Evolutionary conservation across 164 flowering plant species (phyloP), one percentile per base, ranked within the genome.

Genomic region (Paratinospora sagittata): DNA sequence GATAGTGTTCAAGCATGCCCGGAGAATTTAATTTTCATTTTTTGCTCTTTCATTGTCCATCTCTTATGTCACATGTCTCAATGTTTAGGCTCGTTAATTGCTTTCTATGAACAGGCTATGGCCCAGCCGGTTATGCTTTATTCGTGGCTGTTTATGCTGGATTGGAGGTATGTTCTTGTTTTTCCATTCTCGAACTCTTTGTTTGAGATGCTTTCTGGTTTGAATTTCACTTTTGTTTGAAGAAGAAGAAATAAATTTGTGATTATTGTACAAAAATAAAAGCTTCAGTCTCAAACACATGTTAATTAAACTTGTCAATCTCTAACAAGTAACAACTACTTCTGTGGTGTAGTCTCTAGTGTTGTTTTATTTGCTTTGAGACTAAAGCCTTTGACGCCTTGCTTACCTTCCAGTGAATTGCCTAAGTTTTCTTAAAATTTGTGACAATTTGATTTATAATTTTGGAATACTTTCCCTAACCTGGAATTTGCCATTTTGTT

Each of bases 111-210:
- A 67, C 90, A 95, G 98, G 93, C 73, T 91, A 92, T 85, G 99
- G 99, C 23, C 84, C 94, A 21, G 93, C 94, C 63, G 99, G 99
- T 73, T 95, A 95, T 89, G 99, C 97, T 63, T 76, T 95, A 72
- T 95, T 95, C 80, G 90, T 92, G 2, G 93, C 87, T 21, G 96
- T 87, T 74, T 95, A 92, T 82, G 99, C 75, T 73, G 75, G 75
- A 58, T 67, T 73, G 70, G 75, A 73, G 75, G 75, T 73, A 41
- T 27, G 19, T 30, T 27, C 69, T 30, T 47, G 12, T 14, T 33
- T n/a, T n/a, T 72, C 36, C 36, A 17, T 7, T 26, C 5, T 66
- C 27, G 1, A 12, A 57, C 34, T 34, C 24, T 21, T 69, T 33
- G 33, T 41, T 65, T 67, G 26, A 67, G 33, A 26, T 27, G 23